phyloP scores from a whole-genome alignment of 2,329 filamentous ascomycete genomes.

The Pyricularia pennisetigena region DNA sequence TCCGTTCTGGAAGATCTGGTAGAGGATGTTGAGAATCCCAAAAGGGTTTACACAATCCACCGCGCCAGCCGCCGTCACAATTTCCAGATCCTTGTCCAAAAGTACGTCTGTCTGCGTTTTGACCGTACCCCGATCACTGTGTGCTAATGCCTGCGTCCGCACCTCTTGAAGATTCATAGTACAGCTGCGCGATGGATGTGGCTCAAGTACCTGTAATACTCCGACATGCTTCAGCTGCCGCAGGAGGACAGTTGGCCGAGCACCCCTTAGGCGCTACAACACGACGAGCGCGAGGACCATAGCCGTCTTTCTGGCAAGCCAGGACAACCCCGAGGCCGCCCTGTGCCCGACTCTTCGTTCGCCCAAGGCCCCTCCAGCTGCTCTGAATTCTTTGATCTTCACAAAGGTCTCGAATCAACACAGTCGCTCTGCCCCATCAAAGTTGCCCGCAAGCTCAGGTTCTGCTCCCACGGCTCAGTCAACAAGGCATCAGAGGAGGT shows the following conservation, averaged over 20 bases:
- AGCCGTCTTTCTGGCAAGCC: slow-evolving; percentile 69
- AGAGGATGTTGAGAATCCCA: slow-evolving; percentile 51
- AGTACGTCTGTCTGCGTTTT: slow-evolving; percentile 31
- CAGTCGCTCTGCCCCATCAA: slow-evolving; percentile 1
- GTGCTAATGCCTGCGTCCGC: slow-evolving; percentile 3
- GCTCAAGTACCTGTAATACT: slow-evolving; percentile 56
- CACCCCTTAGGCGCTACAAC: slow-evolving; percentile 69
- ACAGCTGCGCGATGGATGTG: slow-evolving; percentile 77
- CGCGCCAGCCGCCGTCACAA: slow-evolving; percentile 50
- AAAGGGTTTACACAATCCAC: slow-evolving; percentile 50
- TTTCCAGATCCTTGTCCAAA: slow-evolving; percentile 58
- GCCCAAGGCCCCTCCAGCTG: slow-evolving; percentile 31
- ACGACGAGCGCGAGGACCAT: slow-evolving; percentile 72
- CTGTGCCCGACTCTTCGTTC: slow-evolving; percentile 49
- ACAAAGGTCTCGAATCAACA: slow-evolving; percentile 12
- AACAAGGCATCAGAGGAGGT: slow-evolving; percentile 4
- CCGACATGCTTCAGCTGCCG: slow-evolving; percentile 75
- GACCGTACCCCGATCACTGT: neutral
- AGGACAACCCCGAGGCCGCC: slow-evolving; percentile 63
- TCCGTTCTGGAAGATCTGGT: slow-evolving; percentile 43
- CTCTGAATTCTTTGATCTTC: slow-evolving; percentile 38
- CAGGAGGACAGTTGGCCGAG: slow-evolving; percentile 53
- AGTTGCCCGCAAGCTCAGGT: neutral
- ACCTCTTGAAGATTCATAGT: slow-evolving; percentile 54
- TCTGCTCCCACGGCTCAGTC: neutral